Percentiles rank a stretch among this genome's conserved stretches.
Evolutionary conservation across 2,329 filamentous ascomycete genomes (phyloP).

Genomic region (Metarhizium brunneum): DNA sequence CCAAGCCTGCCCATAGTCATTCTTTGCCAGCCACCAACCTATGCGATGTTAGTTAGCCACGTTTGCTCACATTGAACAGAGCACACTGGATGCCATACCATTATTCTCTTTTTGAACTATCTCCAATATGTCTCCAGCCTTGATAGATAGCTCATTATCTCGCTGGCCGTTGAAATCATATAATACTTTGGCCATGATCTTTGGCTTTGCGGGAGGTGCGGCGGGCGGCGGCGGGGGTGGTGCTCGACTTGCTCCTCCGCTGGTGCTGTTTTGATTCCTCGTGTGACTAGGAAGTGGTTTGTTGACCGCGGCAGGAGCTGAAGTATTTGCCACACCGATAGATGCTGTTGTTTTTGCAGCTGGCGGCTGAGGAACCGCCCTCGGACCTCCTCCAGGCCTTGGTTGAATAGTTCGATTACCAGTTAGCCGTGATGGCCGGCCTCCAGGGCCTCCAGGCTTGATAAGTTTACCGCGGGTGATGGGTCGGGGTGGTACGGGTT

Average conservation of each 20-base stretch:
- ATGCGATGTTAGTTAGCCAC: slow-evolving; percentile 21
- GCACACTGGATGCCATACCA: slow-evolving; percentile 50
- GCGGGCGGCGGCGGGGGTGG: slow-evolving; percentile 62
- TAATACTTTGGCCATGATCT: slow-evolving; percentile 77
- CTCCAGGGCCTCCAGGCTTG: slow-evolving; percentile 77
- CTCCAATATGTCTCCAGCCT: slow-evolving; percentile 71
- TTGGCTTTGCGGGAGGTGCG: slow-evolving; percentile 48
- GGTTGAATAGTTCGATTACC: slow-evolving; percentile 35
- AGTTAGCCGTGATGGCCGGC: slow-evolving; percentile 65
- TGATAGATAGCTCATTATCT: slow-evolving; percentile 76
- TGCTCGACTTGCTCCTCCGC: slow-evolving; percentile 39
- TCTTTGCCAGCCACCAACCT: slow-evolving; percentile 97
- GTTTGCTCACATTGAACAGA: neutral
- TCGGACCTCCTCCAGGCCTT: slow-evolving; percentile 27
- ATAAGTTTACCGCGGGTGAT: slow-evolving; percentile 92
- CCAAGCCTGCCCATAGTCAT: slow-evolving; percentile 70
- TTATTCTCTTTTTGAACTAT: slow-evolving; percentile 93
- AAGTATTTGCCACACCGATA: neutral
- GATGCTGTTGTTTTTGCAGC: slow-evolving; percentile 13
- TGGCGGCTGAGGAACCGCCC: slow-evolving; percentile 24
- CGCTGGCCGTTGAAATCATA: slow-evolving; percentile 87
- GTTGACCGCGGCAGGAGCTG: slow-evolving; percentile 8
- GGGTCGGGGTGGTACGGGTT: slow-evolving; percentile 76
- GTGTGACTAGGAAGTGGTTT: slow-evolving; percentile 38
- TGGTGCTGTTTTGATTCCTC: slow-evolving; percentile 44